Conservation (phyloP, 2,329 filamentous ascomycete species). For the Aspergillus carbonarius region DNA sequence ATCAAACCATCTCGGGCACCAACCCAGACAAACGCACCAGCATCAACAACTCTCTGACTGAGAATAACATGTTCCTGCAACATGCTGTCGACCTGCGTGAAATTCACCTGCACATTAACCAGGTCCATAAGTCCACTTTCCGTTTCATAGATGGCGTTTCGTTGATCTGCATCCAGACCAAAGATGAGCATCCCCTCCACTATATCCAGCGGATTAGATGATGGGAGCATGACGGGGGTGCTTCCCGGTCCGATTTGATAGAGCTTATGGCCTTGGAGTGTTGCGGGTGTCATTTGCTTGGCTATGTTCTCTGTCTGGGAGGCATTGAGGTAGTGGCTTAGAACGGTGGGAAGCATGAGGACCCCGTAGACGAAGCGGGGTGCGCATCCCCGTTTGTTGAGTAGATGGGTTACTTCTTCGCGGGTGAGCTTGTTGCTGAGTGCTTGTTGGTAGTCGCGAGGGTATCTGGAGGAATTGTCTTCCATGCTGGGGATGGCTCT, state of each 20-base stretch:
- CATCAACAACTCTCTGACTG: slow-evolving; percentile 21
- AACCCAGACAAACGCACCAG: slow-evolving; percentile 27
- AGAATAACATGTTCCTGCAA: slow-evolving; percentile 7
- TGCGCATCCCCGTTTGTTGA: slow-evolving; percentile 17
- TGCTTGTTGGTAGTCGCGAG: slow-evolving; percentile 25
- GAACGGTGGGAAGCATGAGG: slow-evolving; percentile 32
- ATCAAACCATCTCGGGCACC: slow-evolving; percentile 7
- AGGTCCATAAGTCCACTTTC: slow-evolving; percentile 22
- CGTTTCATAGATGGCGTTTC: slow-evolving; percentile 25
- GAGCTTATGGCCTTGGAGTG: slow-evolving; percentile 26
- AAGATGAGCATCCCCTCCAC: slow-evolving; percentile 33
- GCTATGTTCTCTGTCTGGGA: slow-evolving; percentile 19
- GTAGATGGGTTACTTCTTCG: slow-evolving; percentile 18
- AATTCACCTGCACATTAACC: slow-evolving; percentile 22
- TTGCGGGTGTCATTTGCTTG: slow-evolving; percentile 29
- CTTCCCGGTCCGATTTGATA: slow-evolving; percentile 18
- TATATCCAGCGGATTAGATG: slow-evolving; percentile 11
- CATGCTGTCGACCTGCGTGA: slow-evolving; percentile 16
- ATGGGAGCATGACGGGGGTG: slow-evolving; percentile 24
- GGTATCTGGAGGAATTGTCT: slow-evolving; percentile 21
- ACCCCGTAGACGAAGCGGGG: slow-evolving; percentile 31
- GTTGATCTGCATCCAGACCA: slow-evolving; percentile 23
- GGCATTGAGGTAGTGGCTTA: slow-evolving; percentile 28
- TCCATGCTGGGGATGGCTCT: slow-evolving; percentile 22
- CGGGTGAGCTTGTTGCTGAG: slow-evolving; percentile 24